A percentile compares a stretch with the other conserved stretches of the same genome.
phyloP scores from a whole-genome alignment of 1,284 basidiomycete species.

The Trichosporon inkin region DNA sequence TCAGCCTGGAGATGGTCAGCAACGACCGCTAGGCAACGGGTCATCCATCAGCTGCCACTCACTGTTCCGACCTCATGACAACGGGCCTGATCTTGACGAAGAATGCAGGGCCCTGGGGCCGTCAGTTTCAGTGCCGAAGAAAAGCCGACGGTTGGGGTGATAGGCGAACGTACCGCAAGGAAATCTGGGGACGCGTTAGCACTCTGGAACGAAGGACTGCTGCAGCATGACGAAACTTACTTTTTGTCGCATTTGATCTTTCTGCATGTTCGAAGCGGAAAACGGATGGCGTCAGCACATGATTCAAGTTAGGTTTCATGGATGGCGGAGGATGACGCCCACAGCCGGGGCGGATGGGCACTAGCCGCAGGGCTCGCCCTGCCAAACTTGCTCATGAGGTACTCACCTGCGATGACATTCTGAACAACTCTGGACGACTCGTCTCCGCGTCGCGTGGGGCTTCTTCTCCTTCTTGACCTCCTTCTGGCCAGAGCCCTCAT shows the following conservation, averaged over 20 bases:
- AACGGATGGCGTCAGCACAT: slow-evolving; percentile 9
- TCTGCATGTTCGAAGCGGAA: slow-evolving; percentile 15
- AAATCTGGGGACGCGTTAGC: slow-evolving; percentile 13
- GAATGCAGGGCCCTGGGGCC: slow-evolving; percentile 44
- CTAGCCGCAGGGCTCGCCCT: background rate
- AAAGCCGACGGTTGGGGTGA: background rate
- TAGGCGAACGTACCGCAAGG: slow-evolving; percentile 14
- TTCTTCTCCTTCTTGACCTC: slow-evolving; percentile 38
- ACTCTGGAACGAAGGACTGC: slow-evolving; percentile 25
- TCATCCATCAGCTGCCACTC: slow-evolving; percentile 14
- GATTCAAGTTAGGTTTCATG: background rate
- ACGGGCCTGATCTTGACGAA: slow-evolving; percentile 46
- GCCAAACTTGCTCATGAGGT: background rate
- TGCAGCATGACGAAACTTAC: slow-evolving; percentile 25
- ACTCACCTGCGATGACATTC: slow-evolving; percentile 47
- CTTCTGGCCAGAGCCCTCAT: slow-evolving; percentile 15
- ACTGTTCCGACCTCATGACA: slow-evolving; percentile 51
- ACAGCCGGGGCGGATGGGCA: slow-evolving; percentile 2
- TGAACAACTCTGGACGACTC: slow-evolving; percentile 51
- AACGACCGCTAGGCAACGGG: background rate
- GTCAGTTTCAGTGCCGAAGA: slow-evolving; percentile 3
- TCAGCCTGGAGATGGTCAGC: slow-evolving; percentile 32
- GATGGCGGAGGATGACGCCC: background rate
- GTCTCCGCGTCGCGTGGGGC: slow-evolving; percentile 41
- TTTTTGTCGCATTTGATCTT: slow-evolving; percentile 53